phyloP scores from a whole-genome alignment of 768 basidiomycete genomes.

The Pleurotus salmoneostramineus region DNA sequence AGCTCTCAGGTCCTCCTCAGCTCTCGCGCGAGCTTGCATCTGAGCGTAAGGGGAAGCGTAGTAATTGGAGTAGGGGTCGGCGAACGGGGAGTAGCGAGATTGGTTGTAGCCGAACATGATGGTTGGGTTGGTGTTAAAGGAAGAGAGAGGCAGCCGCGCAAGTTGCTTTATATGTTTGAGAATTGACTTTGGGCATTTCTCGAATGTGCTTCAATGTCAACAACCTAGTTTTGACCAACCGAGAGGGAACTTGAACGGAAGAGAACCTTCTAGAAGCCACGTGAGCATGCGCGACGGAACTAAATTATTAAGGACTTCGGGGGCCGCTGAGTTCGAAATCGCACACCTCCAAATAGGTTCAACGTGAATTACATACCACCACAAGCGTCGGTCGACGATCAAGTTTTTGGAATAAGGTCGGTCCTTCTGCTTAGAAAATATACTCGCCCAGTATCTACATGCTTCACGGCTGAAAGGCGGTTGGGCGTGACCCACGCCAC shows the following conservation, averaged over 20 bases:
- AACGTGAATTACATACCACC: not conserved
- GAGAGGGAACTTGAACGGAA: not conserved
- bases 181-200: not conserved
- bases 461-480: too few relatives aligned
- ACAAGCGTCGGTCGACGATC: too few relatives aligned
- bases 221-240: too few relatives aligned
- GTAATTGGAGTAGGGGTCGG: not conserved
- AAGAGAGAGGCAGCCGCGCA: not conserved
- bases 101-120: slow-evolving; percentile 5
- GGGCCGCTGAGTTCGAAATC: not conserved
- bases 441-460: too few relatives aligned
- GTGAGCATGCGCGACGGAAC: not conserved
- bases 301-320: not conserved
- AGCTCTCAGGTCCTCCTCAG: not conserved
- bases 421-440: too few relatives aligned
- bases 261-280: slow-evolving; percentile 3
- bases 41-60: not conserved
- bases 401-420: too few relatives aligned
- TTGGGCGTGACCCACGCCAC: too few relatives aligned
- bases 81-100: not conserved
- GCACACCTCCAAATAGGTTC: not conserved
- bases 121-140: not conserved
- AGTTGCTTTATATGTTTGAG: not conserved
- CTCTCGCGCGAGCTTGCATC: not conserved
- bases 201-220: not conserved